Evolutionary conservation across 2,329 filamentous ascomycete species (phyloP), one percentile per base, ranked within the genome.

Genomic region (Neurospora crassa): DNA sequence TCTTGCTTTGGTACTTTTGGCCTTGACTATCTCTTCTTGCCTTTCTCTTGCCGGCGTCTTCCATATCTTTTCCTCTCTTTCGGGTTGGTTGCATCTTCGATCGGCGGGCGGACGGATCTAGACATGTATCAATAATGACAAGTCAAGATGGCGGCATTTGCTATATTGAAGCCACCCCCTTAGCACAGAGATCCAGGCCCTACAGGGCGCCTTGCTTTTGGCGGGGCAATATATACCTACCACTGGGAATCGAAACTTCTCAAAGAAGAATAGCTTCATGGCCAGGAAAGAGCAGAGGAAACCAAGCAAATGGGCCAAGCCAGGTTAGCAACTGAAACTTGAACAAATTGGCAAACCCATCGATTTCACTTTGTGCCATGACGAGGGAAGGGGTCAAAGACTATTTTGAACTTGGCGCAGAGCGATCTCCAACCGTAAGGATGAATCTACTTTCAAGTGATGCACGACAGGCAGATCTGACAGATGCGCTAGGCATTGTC

Each of bases 381-480:
- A 12, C 43, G 43, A 67, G 8, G n/a, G 67, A 20, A 37, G 53
- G n/a, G 69, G 20, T 47, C n/a, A n/a, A 37, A 67, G 47, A 45
- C 6, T 47, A 63, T 37, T 14, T n/a, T 67, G 37, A 67, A 16
- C n/a, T 68, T 24, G 20, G 12, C 53, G 71, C 67, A 11, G 40
- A 24, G 47, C 20, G 67, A 45, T 47, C 24, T 70, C 71, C 45
- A 68, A 67, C 45, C 47, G 41, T 8, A 40, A 41, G 47, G 40
- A 63, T 47, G 47, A 70, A 69, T 67, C 70, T 29, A 14, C 45
- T 40, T 67, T 37, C 43, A 14, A 67, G 69, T 63, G 68, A 73
- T 76, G 75, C 75, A 76, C 71, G 73, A 76, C 75, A 63, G 53
- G 37, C 53, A 76, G 75, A 76, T 76, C 75, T 75, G 75, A 75